These are phyloP conservation scores for Eimeria brunetti DNA, from an alignment of 169 alveolate genomes.

Conservation along the genomic window DNA sequence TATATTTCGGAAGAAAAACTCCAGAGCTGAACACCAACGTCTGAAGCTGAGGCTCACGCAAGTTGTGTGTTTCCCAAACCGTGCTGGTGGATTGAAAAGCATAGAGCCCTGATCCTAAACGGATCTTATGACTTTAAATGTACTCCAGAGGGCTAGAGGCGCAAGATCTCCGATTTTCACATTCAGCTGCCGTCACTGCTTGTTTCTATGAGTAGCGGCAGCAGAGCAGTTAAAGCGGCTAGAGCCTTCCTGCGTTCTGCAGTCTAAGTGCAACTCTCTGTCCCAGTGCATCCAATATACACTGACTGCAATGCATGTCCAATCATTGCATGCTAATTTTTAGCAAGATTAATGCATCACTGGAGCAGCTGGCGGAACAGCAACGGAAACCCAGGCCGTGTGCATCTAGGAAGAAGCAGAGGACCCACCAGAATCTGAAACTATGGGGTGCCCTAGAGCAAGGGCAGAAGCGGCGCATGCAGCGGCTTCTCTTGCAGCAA, in stretches of 20 bases:
- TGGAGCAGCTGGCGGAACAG: neutral
- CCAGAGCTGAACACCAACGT: constrained; percentile 18
- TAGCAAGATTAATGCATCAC: neutral
- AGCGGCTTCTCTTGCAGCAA: constrained; percentile 64
- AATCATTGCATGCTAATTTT: neutral
- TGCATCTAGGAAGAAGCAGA: neutral
- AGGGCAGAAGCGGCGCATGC: constrained; percentile 67
- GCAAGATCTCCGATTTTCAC: too few species aligned
- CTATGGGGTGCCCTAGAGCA: constrained; percentile 63
- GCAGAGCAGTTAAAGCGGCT: neutral
- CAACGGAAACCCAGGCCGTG: neutral
- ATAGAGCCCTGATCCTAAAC: neutral
- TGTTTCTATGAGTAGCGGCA: neutral
- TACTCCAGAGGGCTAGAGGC: too few species aligned
- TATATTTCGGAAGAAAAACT: constrained; percentile 48
- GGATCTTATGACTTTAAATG: too few species aligned
- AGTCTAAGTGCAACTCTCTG: neutral
- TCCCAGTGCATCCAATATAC: too few species aligned
- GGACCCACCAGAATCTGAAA: constrained; percentile 43
- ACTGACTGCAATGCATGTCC: neutral
- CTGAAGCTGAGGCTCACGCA: neutral
- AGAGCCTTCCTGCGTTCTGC: neutral
- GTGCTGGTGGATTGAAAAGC: neutral
- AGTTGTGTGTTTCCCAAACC: neutral
- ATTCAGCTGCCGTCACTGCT: too few species aligned